A percentile compares a stretch with the other conserved stretches of the same genome.
phyloP scores from a whole-genome alignment of 2,329 filamentous ascomycete genomes.

The Epichloe sibirici region DNA sequence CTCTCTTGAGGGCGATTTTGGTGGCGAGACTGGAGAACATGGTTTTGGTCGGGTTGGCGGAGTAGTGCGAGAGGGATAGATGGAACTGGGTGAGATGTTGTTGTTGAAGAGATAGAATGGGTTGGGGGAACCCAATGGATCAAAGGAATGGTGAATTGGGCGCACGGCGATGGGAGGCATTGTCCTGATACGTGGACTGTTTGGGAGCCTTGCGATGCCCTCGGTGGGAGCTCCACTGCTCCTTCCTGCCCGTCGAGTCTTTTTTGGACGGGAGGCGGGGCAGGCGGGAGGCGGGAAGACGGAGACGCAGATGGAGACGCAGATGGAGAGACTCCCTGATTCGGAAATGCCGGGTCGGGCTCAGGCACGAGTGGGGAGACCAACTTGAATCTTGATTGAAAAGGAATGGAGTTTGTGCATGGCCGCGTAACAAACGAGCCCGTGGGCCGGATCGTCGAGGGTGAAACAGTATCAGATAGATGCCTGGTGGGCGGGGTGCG shows the following conservation, averaged over 20 bases:
- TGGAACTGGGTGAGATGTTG: neutral
- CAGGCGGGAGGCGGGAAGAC: too few species aligned
- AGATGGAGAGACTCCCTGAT: neutral
- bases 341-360: neutral
- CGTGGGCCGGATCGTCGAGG: too few species aligned
- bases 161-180: neutral
- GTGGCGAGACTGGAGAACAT: conserved; percentile 46
- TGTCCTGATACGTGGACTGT: neutral
- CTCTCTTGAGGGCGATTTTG: conserved; percentile 46
- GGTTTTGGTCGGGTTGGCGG: conserved; percentile 7
- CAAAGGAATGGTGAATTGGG: too few species aligned
- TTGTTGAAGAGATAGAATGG: neutral
- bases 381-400: too few species aligned
- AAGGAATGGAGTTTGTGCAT: too few species aligned
- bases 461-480: too few species aligned
- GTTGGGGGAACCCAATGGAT: too few species aligned
- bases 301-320: neutral
- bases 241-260: neutral
- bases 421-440: too few species aligned
- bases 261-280: too few species aligned
- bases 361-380: too few species aligned
- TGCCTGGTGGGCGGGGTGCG: too few species aligned
- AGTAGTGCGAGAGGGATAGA: neutral
- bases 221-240: neutral
- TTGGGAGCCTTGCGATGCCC: neutral